Evolutionary conservation across 2,329 filamentous ascomycete genomes (phyloP), one percentile per base, ranked within the genome.

Genomic region (Phyllosticta capitalensis): DNA sequence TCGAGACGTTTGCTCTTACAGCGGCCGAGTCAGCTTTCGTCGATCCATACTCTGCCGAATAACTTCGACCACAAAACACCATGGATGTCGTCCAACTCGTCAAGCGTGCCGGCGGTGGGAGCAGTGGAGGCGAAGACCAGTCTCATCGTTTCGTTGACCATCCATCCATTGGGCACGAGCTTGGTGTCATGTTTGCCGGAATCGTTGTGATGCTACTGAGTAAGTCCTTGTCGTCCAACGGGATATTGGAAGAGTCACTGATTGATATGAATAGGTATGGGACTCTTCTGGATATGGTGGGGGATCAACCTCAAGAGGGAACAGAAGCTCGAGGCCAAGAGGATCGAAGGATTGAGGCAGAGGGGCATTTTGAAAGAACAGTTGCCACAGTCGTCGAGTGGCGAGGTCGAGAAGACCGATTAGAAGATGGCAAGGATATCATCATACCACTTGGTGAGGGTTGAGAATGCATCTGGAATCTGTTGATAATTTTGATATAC

Each of bases 281-380:
- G 59, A 3, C 28, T 63, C 6, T 65, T 65, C 55, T 64, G 60
- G 54, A 20, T 62, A 9, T 65, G 64, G 64, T 65, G 64, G 64
- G 50, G 48, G 2, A 19, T 62, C n/a, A 56, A 53, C 19, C 33
- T 64, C 20, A 64, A 63, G 50, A 28, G 33, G 6, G 64, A 65
- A 20, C 49, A 62, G 12, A 57, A 38, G 52, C 57, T 50, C 12
- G 64, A 65, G 56, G 33, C 61, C 12, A 51, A 60, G 19, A 58
- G 64, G 9, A 54, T 65, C 21, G 57, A 59, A 17, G 58, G 33
- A 0, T 58, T 65, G 57, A 62, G 61, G 53, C 48, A 49, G n/a
- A 61, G 60, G 52, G 63, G 63, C 1, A 30, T 65, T 50, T 56
- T 64, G 26, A 60, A 63, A 55, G 63, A 64, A 21, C 33, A 58